Percentiles rank a stretch among this genome's conserved stretches.
Conservation (phyloP, 2,329 filamentous ascomycete genomes). For the Capronia americana region DNA sequence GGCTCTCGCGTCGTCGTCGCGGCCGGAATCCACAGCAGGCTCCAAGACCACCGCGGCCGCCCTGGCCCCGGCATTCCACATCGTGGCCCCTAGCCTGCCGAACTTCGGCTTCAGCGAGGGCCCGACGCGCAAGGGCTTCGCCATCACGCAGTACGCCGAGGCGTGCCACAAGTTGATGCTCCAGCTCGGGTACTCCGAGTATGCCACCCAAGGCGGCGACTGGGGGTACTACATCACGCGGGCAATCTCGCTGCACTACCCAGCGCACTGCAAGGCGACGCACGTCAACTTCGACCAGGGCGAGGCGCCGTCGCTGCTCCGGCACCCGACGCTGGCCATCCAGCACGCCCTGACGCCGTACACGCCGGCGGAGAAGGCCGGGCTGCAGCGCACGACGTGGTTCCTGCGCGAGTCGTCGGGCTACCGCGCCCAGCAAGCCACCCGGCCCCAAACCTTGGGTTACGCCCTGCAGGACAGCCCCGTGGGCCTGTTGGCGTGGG, state of each 20-base stretch:
- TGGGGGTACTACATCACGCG: constrained; percentile 72
- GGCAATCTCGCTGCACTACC: constrained; percentile 65
- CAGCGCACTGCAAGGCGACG: constrained; percentile 62
- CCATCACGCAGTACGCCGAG: constrained; percentile 67
- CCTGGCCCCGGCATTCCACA: constrained; percentile 57
- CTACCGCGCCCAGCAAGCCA: constrained; percentile 67
- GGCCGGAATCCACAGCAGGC: no score
- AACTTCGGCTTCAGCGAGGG: constrained; percentile 63
- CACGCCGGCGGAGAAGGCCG: constrained; percentile 57
- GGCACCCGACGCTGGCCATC: constrained; percentile 64
- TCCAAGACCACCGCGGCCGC: constrained; percentile 33
- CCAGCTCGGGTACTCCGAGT: constrained; percentile 68
- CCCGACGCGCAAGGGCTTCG: constrained; percentile 62
- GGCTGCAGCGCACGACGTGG: constrained; percentile 62
- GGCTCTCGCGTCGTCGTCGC: neutral
- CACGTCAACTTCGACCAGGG: constrained; percentile 67
- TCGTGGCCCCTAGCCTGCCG: constrained; percentile 62
- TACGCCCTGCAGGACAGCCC: constrained; percentile 74
- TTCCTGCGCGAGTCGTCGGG: constrained; percentile 60
- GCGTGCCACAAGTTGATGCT: constrained; percentile 72
- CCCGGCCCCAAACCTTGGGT: constrained; percentile 74
- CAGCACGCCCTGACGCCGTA: constrained; percentile 64
- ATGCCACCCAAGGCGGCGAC: constrained; percentile 69
- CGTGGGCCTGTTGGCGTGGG: constrained; percentile 74
- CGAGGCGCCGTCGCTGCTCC: constrained; percentile 56